Evolutionary conservation across 2,329 filamentous ascomycete species (phyloP), one percentile per base, ranked within the genome.

Genomic region (Colletotrichum euphorbiae): DNA sequence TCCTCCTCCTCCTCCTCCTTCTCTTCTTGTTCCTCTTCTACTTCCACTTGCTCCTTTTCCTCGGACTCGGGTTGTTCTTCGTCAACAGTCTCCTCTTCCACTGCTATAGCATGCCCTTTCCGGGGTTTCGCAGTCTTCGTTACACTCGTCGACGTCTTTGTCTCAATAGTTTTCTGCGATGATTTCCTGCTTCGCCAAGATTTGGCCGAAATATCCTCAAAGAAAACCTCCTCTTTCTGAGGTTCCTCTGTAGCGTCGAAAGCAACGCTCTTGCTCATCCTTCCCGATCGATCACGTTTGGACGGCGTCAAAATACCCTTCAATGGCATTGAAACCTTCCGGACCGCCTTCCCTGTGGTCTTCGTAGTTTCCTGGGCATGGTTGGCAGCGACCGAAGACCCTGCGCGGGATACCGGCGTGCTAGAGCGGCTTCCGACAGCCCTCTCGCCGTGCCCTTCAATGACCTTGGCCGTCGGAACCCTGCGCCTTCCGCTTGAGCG

Each of bases 231-330:
- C 11, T 75, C 71, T 28, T 75, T 69, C 9, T 71, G 71, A 40
- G 73, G 71, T 28, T 70, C 73, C 24, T 38, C 31, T 72, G 71
- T 15, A 11, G 60, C 45, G n/a, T 83, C 80, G 72, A 90, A 90
- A 0, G 81, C 84, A 13, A 90, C 88, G 70, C 77, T 89, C 75
- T 90, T 90, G 13, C 77, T 81, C 57, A 78, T 71, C 73, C 80
- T 76, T 73, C 42, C 48, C 19, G 66, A 59, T 19, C 69, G 54
- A 43, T 75, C 76, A 67, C 80, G 82, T 75, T 84, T 87, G 17
- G 79, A 80, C 3, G 88, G 87, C 3, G 85, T 85, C 46, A 89
- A 74, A 62, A 90, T 90, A 7, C 87, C 81, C 73, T 85, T 89
- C 9, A 85, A 80, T n/a, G 75, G 70, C 42, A 69, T 46, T 9